phyloP scores from a whole-genome alignment of 106 monocot species.

The Apostasia shenzhenica region DNA sequence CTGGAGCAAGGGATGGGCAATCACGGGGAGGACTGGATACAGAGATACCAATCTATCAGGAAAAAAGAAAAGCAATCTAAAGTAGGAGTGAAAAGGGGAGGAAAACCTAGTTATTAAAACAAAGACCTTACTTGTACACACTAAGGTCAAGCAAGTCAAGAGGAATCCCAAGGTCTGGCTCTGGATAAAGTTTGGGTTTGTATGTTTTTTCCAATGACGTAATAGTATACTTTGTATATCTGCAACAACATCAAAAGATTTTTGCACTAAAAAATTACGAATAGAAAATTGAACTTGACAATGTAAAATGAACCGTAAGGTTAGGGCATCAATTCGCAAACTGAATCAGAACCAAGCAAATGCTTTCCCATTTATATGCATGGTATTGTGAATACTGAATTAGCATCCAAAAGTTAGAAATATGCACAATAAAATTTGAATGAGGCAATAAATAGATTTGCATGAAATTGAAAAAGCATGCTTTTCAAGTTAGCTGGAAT shows the following conservation, averaged over 20 bases:
- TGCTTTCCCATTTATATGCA: too few species aligned
- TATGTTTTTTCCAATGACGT: constrained; percentile 80
- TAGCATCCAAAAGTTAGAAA: too few species aligned
- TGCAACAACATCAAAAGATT: constrained; percentile 17
- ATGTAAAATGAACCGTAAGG: too few species aligned
- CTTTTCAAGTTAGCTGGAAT: too few species aligned
- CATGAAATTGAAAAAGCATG: too few species aligned
- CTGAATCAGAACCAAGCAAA: too few species aligned
- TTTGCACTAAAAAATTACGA: too few species aligned
- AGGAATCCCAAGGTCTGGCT: constrained; percentile 91
- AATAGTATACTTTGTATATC: constrained; percentile 75
- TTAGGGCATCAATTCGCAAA: too few species aligned
- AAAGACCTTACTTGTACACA: constrained; percentile 70
- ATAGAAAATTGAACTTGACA: too few species aligned
- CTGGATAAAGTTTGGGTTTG: constrained; percentile 76
- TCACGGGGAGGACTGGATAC: constrained; percentile 40
- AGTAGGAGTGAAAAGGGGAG: neutral
- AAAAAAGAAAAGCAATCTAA: neutral
- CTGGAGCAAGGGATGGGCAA: constrained; percentile 51
- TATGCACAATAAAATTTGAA: too few species aligned
- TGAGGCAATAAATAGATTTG: too few species aligned
- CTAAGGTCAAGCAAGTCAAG: constrained; percentile 91
- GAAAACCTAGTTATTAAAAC: neutral
- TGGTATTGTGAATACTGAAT: too few species aligned
- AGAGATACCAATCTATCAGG: neutral